Evolutionary conservation across 2,329 filamentous ascomycete genomes (phyloP).

Genomic region (Teratosphaeria viscida): DNA sequence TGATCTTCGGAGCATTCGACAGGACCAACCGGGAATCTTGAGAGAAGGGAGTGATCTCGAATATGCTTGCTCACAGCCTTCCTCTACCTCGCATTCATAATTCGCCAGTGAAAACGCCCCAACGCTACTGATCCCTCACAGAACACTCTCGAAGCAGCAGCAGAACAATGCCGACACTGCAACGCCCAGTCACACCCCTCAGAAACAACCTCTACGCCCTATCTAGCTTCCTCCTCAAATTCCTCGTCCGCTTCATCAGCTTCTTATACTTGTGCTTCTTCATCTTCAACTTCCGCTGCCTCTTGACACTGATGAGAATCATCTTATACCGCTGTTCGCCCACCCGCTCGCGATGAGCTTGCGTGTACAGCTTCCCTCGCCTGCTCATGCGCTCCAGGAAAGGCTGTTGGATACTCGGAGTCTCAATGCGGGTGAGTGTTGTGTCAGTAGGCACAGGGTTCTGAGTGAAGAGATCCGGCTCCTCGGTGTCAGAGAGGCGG

Average conservation of each 20-base stretch:
- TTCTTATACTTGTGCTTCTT: constrained; percentile 99
- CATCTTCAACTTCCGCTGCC: constrained; percentile 94
- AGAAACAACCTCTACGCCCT: constrained; percentile 10
- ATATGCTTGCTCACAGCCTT: too few species aligned
- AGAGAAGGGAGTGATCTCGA: too few species aligned
- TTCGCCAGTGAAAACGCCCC: not conserved
- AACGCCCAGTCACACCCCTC: not conserved
- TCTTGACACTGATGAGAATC: constrained; percentile 79
- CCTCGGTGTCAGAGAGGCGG: constrained; percentile 23
- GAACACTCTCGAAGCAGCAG: not conserved
- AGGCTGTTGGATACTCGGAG: constrained; percentile 25
- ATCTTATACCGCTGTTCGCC: constrained; percentile 37
- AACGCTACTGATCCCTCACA: not conserved
- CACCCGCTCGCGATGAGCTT: constrained; percentile 10
- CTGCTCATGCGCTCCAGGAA: constrained; percentile 63
- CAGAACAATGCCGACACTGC: not conserved
- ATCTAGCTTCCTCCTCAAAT: constrained; percentile 71
- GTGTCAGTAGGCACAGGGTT: not conserved
- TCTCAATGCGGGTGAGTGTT: not conserved
- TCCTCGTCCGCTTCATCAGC: constrained; percentile 85
- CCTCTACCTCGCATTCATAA: too few species aligned
- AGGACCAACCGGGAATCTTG: too few species aligned
- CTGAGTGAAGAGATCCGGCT: not conserved
- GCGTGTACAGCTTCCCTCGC: constrained; percentile 47
- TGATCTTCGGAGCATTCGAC: not conserved